phyloP scores from a whole-genome alignment of 2,329 filamentous ascomycete species.

The Exophiala sp. region DNA sequence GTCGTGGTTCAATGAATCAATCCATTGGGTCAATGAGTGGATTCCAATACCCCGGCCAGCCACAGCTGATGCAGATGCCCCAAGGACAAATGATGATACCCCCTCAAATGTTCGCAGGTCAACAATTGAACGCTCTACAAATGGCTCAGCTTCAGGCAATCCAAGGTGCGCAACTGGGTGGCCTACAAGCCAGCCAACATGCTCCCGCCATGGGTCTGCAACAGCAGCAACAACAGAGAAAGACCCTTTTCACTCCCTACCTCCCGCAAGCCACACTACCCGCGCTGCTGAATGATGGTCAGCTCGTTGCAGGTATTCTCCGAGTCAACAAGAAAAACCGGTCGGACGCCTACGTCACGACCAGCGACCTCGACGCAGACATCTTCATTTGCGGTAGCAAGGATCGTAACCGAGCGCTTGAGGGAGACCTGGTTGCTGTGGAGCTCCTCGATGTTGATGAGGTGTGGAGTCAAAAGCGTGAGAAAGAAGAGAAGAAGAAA shows the following conservation, averaged over 20 bases:
- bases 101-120: conserved; percentile 74
- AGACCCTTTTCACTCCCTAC: conserved; percentile 97
- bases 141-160: conserved; percentile 86
- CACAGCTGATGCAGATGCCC: conserved; percentile 78
- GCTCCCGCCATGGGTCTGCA: conserved; percentile 58
- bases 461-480: conserved; percentile 96
- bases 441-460: conserved; percentile 97
- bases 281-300: conserved; percentile 80
- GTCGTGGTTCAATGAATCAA: conserved; percentile 73
- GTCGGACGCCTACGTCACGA: conserved; percentile 95
- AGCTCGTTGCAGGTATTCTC: conserved; percentile 91
- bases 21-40: conserved; percentile 76
- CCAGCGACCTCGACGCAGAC: conserved; percentile 88
- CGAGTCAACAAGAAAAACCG: conserved; percentile 99
- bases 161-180: conserved; percentile 74
- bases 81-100: conserved; percentile 73
- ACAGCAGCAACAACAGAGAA: conserved; percentile 83
- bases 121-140: conserved; percentile 82
- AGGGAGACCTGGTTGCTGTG: conserved; percentile 91
- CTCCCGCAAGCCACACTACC: conserved; percentile 90
- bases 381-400: conserved; percentile 99
- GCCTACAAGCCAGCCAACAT: conserved; percentile 64
- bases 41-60: conserved; percentile 85
- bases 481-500: conserved; percentile 99
- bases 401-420: conserved; percentile 91